Base-by-base conservation (phyloP, 2,329 filamentous ascomycete genomes). In the Colletotrichum filicis region DNA sequence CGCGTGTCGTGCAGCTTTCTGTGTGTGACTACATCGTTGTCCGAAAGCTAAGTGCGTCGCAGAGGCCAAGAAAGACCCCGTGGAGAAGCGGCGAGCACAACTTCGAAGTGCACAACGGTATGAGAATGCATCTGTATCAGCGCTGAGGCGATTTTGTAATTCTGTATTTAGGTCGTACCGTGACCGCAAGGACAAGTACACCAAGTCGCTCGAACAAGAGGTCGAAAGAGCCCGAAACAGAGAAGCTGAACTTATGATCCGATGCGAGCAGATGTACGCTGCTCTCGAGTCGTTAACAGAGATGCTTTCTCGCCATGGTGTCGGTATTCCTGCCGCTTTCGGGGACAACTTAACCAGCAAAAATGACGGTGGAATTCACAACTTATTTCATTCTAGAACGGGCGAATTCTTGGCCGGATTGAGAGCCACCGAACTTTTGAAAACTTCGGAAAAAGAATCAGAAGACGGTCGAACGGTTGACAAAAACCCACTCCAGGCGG, bases 61-160 rank as follows among this genome's bases (percentile, higher is more conserved):
- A 79, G 78, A 69, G 26, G 64, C 75, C 5, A 79, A 77, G 46
- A 77, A 79, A 28, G 78, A 80, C 22, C 75, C 75, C 1, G 66
- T 71, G 1, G 68, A 79, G 26, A 79, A 77, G 57, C 76, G 79
- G 11, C 76, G 78, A 6, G 77, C 71, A 12, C 79, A 80, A 56
- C 64, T 81, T 9, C 75, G 79, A 12, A 76, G 76, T 16, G 79
- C 79, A 35, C 79, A 80, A 64, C 75, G 78, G 79, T 79, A 62
- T 32, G 4, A 11, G n/a, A 4, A 19, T 9, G 2, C 3, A 2
- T 35, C 22, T 42, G 28, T 4, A 5, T 16, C 14, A 3, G 42
- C 2, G 57, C 66, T 64, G 5, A 60, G 16, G 8, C 1, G 7
- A 7, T n/a, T 6, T 16, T 1, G 55, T 81, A 79, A 52, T 76